A percentile compares a stretch with the other conserved stretches of the same genome.
Conservation (phyloP, 305 asterid genomes). For the Andrographis paniculata region DNA sequence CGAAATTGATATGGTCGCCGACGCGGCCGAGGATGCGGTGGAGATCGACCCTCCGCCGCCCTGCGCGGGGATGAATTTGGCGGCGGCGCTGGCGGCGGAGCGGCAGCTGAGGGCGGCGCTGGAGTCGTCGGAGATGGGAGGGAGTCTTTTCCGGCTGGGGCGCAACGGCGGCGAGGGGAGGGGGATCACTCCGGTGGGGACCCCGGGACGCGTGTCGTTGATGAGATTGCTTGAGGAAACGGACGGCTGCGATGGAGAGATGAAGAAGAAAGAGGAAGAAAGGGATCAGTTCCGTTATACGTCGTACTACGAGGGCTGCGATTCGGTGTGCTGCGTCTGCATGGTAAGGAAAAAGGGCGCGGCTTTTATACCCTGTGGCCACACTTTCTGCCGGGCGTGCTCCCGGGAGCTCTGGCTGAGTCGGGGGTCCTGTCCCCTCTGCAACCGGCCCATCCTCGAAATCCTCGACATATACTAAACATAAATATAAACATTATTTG, state of each 20-base stretch:
- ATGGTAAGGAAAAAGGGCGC: slow-evolving; percentile 80
- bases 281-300: no score
- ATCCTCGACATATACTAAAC: slow-evolving; percentile 67
- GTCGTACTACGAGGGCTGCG: slow-evolving; percentile 31
- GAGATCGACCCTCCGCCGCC: slow-evolving; percentile 26
- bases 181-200: slow-evolving; percentile 15
- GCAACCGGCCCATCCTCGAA: slow-evolving; percentile 64
- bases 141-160: no score
- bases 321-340: slow-evolving; percentile 87
- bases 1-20: no score
- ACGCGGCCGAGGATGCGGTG: slow-evolving; percentile 12
- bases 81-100: slow-evolving; percentile 82
- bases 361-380: slow-evolving; percentile 92
- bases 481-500: no score
- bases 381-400: slow-evolving; percentile 84
- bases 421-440: slow-evolving; percentile 90
- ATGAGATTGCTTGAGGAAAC: slow-evolving; percentile 71
- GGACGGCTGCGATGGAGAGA: slow-evolving; percentile 40
- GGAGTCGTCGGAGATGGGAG: slow-evolving; percentile 22
- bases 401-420: slow-evolving; percentile 77
- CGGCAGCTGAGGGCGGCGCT: slow-evolving; percentile 51
- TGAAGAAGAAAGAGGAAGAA: slow-evolving; percentile 20
- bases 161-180: not conserved
- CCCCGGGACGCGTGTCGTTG: slow-evolving; percentile 59
- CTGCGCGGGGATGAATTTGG: slow-evolving; percentile 68